Conservation (phyloP, 768 basidiomycete genomes). For the Dacryopinax spathularia region DNA sequence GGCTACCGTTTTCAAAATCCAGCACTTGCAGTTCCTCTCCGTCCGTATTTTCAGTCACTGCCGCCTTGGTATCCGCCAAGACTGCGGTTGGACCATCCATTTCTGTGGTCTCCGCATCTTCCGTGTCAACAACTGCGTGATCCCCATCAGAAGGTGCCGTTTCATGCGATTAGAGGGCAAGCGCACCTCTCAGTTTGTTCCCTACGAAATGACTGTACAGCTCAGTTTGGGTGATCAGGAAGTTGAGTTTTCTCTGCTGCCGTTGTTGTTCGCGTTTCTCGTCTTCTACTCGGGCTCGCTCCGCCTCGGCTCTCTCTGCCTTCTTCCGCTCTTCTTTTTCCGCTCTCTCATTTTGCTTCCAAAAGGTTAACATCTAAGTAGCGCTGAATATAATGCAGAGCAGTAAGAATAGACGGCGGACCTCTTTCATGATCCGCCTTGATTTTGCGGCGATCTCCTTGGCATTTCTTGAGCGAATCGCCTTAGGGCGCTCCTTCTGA, state of each 20-base stretch:
- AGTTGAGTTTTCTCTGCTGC: constrained; percentile 92
- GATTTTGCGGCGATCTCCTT: background rate
- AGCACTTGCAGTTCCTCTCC: constrained; percentile 43
- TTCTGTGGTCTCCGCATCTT: background rate
- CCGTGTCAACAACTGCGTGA: background rate
- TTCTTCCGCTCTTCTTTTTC: constrained; percentile 84
- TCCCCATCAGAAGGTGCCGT: background rate
- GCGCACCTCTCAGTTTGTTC: constrained; percentile 49
- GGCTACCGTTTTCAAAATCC: constrained; percentile 76
- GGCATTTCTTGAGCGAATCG: background rate
- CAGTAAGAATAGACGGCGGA: background rate
- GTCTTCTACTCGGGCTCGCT: constrained; percentile 76
- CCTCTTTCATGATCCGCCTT: constrained; percentile 3
- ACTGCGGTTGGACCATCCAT: background rate
- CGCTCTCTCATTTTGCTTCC: constrained; percentile 97
- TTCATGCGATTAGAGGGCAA: background rate
- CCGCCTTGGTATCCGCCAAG: background rate
- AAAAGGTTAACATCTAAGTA: constrained; percentile 76
- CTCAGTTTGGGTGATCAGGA: constrained; percentile 96
- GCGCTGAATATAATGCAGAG: background rate
- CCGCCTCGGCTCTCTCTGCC: constrained; percentile 86
- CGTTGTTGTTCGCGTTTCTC: constrained; percentile 87
- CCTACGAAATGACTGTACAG: constrained; percentile 98
- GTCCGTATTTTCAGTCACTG: constrained; percentile 1
- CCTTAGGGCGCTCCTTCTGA: background rate